A percentile compares a stretch with the other conserved stretches of the same genome.
phyloP scores from a whole-genome alignment of 2,329 filamentous ascomycete genomes.

The Penicillium sp. region DNA sequence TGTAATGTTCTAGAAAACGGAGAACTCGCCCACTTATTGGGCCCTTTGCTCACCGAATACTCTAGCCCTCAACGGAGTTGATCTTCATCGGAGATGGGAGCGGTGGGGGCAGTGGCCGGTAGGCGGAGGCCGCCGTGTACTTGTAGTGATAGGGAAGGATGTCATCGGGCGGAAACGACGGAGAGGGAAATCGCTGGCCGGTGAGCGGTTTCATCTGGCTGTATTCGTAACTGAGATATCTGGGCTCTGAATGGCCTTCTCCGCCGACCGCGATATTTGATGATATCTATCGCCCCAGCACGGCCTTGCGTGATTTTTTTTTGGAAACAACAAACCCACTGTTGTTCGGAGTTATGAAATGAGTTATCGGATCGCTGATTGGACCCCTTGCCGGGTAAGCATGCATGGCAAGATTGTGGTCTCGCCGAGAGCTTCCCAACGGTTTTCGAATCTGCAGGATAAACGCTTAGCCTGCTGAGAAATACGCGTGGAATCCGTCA shows the following conservation, averaged over 20 bases:
- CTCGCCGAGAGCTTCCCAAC: conserved; percentile 6
- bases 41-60: background rate
- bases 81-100: background rate
- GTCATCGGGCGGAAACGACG: conserved; percentile 6
- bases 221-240: conserved; percentile 2
- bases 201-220: conserved; percentile 6
- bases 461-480: conserved; percentile 12
- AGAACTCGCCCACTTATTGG: background rate
- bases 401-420: background rate
- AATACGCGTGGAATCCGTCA: conserved; percentile 12
- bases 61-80: background rate
- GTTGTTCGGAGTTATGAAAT: background rate
- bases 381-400: background rate
- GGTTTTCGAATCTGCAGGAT: background rate
- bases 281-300: background rate
- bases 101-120: background rate
- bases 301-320: background rate
- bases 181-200: background rate
- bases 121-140: conserved; percentile 7
- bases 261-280: conserved; percentile 10
- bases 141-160: background rate
- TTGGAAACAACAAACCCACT: background rate
- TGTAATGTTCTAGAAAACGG: conserved; percentile 2
- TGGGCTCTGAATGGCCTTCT: conserved; percentile 15
- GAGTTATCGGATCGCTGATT: background rate